Evolutionary conservation across 1,139 yeast species (phyloP).

Genomic region (Entelexis sorbosivorans): DNA sequence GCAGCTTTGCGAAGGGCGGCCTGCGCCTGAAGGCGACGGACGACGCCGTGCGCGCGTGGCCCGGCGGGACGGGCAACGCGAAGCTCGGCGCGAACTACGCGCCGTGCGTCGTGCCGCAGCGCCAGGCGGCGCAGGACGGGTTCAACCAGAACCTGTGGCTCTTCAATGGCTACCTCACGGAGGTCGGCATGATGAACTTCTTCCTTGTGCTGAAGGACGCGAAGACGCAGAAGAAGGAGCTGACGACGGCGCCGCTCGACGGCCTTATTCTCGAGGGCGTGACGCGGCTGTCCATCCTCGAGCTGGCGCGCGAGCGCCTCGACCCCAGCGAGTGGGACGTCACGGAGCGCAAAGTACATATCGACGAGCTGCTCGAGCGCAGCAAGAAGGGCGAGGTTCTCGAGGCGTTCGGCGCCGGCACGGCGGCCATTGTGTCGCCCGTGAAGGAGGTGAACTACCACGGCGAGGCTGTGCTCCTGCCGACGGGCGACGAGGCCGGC

Average conservation of each 20-base stretch:
- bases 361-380: conserved; percentile 65
- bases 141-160: conserved; percentile 95
- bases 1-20: conserved; percentile 81
- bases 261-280: conserved; percentile 97
- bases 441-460: conserved; percentile 76
- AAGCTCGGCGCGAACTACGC: conserved; percentile 97
- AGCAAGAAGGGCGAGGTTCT: conserved; percentile 71
- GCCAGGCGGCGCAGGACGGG: conserved; percentile 77
- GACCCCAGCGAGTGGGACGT: conserved; percentile 66
- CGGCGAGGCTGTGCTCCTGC: conserved; percentile 65
- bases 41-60: conserved; percentile 97
- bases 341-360: conserved; percentile 71
- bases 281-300: conserved; percentile 79
- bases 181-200: conserved; percentile 95
- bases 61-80: conserved; percentile 93
- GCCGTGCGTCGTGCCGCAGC: conserved; percentile 84
- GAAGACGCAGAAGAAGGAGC: conserved; percentile 64
- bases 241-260: conserved; percentile 91
- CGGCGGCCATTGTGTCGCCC: conserved; percentile 95
- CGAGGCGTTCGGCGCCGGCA: conserved; percentile 95
- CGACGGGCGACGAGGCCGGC: conserved; percentile 70
- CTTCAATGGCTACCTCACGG: conserved; percentile 83
- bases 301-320: conserved; percentile 63
- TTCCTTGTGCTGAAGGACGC: conserved; percentile 69
- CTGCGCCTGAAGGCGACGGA: conserved; percentile 88